These are phyloP conservation scores for Chaetoceros tenuissimus DNA, from an alignment of 108 stramenopile species.

Conservation along the genomic window DNA sequence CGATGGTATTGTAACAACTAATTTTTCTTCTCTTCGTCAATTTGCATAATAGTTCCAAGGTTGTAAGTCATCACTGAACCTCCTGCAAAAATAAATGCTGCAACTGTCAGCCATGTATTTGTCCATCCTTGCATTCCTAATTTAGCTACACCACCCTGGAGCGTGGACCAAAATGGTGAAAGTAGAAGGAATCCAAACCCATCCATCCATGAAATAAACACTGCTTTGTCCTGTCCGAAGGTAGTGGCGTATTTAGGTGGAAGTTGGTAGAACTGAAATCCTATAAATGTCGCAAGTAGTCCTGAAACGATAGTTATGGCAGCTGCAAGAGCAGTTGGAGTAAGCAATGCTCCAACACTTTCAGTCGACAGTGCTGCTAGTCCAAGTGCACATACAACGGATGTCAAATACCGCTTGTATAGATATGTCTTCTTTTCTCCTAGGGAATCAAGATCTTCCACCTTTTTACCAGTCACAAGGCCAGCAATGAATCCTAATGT, in stretches of 20 bases:
- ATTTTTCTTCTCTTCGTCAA: too few relatives aligned
- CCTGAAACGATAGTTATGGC: constrained; percentile 14
- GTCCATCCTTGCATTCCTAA: too few relatives aligned
- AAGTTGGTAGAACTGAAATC: constrained; percentile 41
- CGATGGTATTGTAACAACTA: too few relatives aligned
- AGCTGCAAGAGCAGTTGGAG: constrained; percentile 6
- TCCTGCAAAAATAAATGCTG: too few relatives aligned
- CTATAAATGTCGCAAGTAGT: constrained; percentile 17
- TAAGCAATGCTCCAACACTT: too few relatives aligned
- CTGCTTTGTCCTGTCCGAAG: constrained; percentile 27
- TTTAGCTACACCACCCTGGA: too few relatives aligned
- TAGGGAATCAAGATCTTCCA: constrained; percentile 8
- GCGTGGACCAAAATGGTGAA: constrained; percentile 14
- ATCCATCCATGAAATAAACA: constrained; percentile 29
- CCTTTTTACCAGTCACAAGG: constrained; percentile 17
- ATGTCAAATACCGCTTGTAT: constrained; percentile 10
- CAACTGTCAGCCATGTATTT: too few relatives aligned
- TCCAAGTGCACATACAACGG: constrained; percentile 19
- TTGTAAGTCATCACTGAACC: too few relatives aligned
- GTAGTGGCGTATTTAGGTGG: too few relatives aligned
- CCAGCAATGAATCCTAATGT: constrained; percentile 35
- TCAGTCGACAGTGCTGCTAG: too few relatives aligned
- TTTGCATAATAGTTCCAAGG: too few relatives aligned
- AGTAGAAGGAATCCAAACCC: constrained; percentile 26
- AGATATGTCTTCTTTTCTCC: constrained; percentile 17